These are phyloP conservation scores for Climacium dendroides DNA, from an alignment of 225 moss, liverwort and hornwort genomes.

Conservation along the genomic window DNA sequence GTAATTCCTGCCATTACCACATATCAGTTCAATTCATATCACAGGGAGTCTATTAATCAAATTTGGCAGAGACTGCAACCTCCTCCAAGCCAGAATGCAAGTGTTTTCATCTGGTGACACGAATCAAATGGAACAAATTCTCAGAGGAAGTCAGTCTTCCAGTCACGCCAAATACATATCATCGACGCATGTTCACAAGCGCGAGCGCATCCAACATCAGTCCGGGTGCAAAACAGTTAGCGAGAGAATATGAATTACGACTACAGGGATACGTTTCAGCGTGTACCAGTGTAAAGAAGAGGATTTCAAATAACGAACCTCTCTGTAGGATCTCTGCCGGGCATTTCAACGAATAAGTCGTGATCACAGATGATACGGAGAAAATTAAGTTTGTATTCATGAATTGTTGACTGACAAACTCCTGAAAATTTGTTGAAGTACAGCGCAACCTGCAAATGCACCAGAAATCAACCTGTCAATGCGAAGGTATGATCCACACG, in stretches of 20 bases:
- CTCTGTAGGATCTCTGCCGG: slow-evolving; percentile 94
- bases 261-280: not conserved
- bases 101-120: not conserved
- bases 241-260: not conserved
- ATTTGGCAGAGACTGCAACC: not conserved
- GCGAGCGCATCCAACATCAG: not conserved
- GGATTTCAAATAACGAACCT: slow-evolving; percentile 30
- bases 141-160: not conserved
- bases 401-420: slow-evolving; percentile 83
- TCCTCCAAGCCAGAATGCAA: not conserved
- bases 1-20: slow-evolving; percentile 64
- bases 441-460: slow-evolving; percentile 68
- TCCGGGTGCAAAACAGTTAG: not conserved
- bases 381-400: slow-evolving; percentile 96
- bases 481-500: not conserved
- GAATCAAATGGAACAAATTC: not conserved
- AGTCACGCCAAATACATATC: not conserved
- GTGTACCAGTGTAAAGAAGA: not conserved
- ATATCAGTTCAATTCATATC: not conserved
- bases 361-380: slow-evolving; percentile 95
- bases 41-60: not conserved
- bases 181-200: not conserved
- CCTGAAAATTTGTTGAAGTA: slow-evolving; percentile 97
- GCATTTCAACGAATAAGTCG: slow-evolving; percentile 99
- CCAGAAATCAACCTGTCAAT: not conserved